These are phyloP conservation scores for Lachancea mirantina DNA, from an alignment of 805 yeast genomes.

Conservation along the genomic window DNA sequence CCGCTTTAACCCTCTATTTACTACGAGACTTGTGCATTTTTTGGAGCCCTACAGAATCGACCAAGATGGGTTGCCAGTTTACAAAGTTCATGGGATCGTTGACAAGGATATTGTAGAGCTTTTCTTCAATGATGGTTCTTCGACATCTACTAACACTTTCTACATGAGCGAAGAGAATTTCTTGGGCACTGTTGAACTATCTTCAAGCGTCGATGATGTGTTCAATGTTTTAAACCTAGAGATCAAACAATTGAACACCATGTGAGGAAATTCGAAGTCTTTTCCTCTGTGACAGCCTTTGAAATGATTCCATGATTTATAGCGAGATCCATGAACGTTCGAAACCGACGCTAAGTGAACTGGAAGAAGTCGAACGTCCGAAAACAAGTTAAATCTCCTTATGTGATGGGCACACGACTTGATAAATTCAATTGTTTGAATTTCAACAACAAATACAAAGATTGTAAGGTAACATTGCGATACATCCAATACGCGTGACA, in stretches of 20 bases:
- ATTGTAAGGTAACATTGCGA: too few species aligned
- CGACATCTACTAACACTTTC: slow-evolving; percentile 26
- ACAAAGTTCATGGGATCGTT: slow-evolving; percentile 26
- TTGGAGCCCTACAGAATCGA: slow-evolving; percentile 16
- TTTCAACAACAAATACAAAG: too few species aligned
- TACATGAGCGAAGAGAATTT: slow-evolving; percentile 20
- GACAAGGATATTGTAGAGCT: slow-evolving; percentile 30
- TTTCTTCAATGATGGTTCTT: slow-evolving; percentile 28
- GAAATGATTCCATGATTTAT: too few species aligned
- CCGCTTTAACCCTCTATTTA: slow-evolving; percentile 22
- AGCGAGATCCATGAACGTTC: too few species aligned
- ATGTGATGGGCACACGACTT: too few species aligned
- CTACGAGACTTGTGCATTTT: slow-evolving; percentile 22
- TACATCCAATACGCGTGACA: too few species aligned
- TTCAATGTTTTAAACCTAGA: slow-evolving; percentile 8
- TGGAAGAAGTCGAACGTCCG: too few species aligned
- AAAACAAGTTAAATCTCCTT: too few species aligned
- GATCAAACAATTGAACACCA: slow-evolving; percentile 7
- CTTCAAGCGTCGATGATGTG: slow-evolving; percentile 11
- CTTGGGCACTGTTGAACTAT: slow-evolving; percentile 13
- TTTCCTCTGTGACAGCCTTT: background rate
- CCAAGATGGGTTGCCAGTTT: slow-evolving; percentile 14
- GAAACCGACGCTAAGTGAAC: too few species aligned
- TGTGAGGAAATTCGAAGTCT: background rate
- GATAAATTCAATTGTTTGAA: too few species aligned